Evolutionary conservation across 73 alveolate genomes (phyloP), one percentile per base, ranked within the genome.

Genomic region (Paramecium primaurelia): DNA sequence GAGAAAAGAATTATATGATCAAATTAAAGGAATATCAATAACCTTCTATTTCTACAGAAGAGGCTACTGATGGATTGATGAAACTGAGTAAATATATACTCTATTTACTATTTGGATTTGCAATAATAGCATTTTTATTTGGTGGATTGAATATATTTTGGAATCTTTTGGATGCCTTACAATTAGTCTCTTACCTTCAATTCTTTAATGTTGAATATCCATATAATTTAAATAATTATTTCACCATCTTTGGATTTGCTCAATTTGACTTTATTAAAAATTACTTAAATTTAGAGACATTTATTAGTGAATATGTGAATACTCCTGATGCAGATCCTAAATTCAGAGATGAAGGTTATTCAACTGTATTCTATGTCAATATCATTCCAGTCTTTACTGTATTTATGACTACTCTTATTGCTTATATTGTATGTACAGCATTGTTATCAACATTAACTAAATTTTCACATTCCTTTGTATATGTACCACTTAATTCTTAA

Each of bases 191-290:
- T 0, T 80, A 80, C 26, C 71, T 80, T 25, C 7, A 80, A 47
- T 80, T 32, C 30, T 47, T 80, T 12, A 80, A 80, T 45, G 91
- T 80, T 8, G 2, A 10, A 4, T 80, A 44, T 45, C 91, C 91
- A 0, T 80, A 45, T 26, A 80, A 80, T 49, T 7, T 80, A 10
- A 12, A 45, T 14, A 47, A 20, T 18, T 80, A 80, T 26, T 80
- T 80, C 26, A 47, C 91, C 1, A 40, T 80, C 18, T 80, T 80
- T 45, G 91, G 91, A 80, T 80, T 80, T 80, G 91, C 91, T 26
- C 18, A 80, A 49, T 80, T 80, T 80, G 75, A 42, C 9, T 80
- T 80, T 10, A 1, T 80, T 11, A 45, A 42, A 7, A 20, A 80
- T 20, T 80, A 44, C 16, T 3, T 49, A 7, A 32, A 80, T 80